Conservation (phyloP, 495 filamentous ascomycete genomes). For the Daldinia bambusicola region DNA sequence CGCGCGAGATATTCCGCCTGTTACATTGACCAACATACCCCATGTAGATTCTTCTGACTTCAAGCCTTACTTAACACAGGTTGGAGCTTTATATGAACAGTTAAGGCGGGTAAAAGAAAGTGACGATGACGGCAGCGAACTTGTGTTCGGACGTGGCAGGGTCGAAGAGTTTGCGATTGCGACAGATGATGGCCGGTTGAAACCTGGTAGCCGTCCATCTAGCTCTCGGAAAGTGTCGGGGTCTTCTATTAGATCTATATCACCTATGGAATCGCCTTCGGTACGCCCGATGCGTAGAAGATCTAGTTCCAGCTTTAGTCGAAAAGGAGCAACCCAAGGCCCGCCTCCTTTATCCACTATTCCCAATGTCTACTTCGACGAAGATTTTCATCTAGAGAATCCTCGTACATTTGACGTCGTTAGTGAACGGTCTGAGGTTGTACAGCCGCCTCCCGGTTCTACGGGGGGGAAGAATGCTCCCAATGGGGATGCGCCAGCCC, state of each 20-base stretch:
- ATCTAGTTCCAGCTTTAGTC: slow-evolving; percentile 62
- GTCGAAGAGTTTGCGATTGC: slow-evolving; percentile 62
- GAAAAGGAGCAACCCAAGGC: slow-evolving; percentile 63
- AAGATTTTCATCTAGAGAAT: slow-evolving; percentile 95
- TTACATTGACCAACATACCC: slow-evolving; percentile 88
- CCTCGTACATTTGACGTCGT: slow-evolving; percentile 96
- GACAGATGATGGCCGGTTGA: slow-evolving; percentile 58
- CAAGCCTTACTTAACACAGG: slow-evolving; percentile 81
- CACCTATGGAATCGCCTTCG: slow-evolving; percentile 62
- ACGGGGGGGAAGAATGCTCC: slow-evolving; percentile 63
- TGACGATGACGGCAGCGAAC: slow-evolving; percentile 64
- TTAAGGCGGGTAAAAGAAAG: slow-evolving; percentile 79
- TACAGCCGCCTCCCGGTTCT: slow-evolving; percentile 70
- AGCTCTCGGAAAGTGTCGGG: slow-evolving; percentile 57
- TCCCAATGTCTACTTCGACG: slow-evolving; percentile 91
- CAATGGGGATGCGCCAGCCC: slow-evolving; percentile 71
- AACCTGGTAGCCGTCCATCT: slow-evolving; percentile 54
- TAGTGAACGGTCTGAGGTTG: slow-evolving; percentile 93
- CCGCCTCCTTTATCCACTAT: slow-evolving; percentile 91
- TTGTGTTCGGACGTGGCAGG: slow-evolving; percentile 56
- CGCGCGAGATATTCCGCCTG: slow-evolving; percentile 93
- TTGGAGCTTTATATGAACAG: slow-evolving; percentile 83
- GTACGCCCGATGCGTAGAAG: slow-evolving; percentile 52
- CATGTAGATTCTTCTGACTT: slow-evolving; percentile 84
- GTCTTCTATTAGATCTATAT: slow-evolving; percentile 58